Conservation (phyloP, 2,329 filamentous ascomycete genomes). For the Xylariaceae sp. region DNA sequence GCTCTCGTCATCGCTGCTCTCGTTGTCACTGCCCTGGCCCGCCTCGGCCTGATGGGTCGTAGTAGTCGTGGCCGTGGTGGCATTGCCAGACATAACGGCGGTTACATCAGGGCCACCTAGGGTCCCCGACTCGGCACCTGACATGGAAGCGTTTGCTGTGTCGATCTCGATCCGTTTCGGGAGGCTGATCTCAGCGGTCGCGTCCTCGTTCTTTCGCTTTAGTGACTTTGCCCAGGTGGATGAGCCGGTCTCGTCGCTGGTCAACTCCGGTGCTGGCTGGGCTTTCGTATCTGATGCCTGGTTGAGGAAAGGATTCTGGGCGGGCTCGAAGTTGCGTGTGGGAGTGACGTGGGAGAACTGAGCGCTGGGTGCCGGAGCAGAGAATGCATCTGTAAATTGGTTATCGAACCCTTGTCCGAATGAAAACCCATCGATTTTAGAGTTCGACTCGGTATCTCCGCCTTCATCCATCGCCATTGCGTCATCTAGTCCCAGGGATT, state of each 20-base stretch:
- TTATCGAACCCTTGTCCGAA: slow-evolving; percentile 25
- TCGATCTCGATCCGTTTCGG: slow-evolving; percentile 41
- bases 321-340: slow-evolving; percentile 10
- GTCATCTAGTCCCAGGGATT: slow-evolving; percentile 37
- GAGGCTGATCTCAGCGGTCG: slow-evolving; percentile 30
- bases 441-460: slow-evolving; percentile 25
- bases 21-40: slow-evolving; percentile 40
- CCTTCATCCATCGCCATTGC: slow-evolving; percentile 34
- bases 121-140: slow-evolving; percentile 10
- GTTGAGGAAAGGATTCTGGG: slow-evolving; percentile 27
- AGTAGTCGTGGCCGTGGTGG: not conserved
- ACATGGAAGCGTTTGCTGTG: slow-evolving; percentile 14
- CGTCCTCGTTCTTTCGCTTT: slow-evolving; percentile 43
- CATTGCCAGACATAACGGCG: not conserved
- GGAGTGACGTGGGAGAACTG: slow-evolving; percentile 8
- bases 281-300: slow-evolving; percentile 24
- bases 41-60: not conserved
- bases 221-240: slow-evolving; percentile 26
- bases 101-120: slow-evolving; percentile 1
- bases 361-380: slow-evolving; percentile 10
- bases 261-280: slow-evolving; percentile 16
- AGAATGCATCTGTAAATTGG: slow-evolving; percentile 10
- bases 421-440: slow-evolving; percentile 20
- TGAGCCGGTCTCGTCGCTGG: slow-evolving; percentile 11
- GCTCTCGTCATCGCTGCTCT: slow-evolving; percentile 48